These are phyloP conservation scores for Myrica gale DNA, from an alignment of 306 rosid species.

Conservation along the genomic window DNA sequence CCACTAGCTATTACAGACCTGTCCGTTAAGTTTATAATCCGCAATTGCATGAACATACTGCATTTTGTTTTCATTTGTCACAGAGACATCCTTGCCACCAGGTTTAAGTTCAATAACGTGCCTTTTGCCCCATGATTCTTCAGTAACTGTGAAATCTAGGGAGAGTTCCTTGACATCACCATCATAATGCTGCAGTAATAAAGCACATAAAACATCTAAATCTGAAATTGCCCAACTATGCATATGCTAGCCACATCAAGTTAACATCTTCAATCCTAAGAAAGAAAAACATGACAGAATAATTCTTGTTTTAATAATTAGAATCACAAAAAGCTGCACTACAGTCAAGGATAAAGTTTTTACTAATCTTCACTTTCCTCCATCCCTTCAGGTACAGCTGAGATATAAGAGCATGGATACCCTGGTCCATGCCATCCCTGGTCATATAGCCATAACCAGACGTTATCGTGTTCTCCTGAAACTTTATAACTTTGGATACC, in stretches of 20 bases:
- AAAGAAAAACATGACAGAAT: background rate
- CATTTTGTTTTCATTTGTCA: constrained; percentile 85
- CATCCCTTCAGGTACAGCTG: background rate
- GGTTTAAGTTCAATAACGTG: constrained; percentile 80
- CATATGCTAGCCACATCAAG: background rate
- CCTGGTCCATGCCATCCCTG: background rate
- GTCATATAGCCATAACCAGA: background rate
- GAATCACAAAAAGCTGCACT: background rate
- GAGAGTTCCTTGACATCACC: constrained; percentile 78
- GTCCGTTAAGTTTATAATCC: constrained; percentile 92
- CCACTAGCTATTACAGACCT: constrained; percentile 49
- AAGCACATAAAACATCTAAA: constrained; percentile 29
- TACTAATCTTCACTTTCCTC: background rate
- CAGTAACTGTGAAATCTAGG: constrained; percentile 94
- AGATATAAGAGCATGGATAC: background rate
- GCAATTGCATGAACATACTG: constrained; percentile 97
- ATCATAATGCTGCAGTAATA: constrained; percentile 67
- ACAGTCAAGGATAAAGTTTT: no score
- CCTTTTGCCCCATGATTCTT: constrained; percentile 82
- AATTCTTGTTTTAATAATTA: background rate
- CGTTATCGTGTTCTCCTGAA: constrained; percentile 9
- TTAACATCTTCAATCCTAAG: background rate
- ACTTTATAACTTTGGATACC: background rate
- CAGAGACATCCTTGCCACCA: constrained; percentile 84
- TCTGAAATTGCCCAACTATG: constrained; percentile 24